Evolutionary conservation across 306 rosid genomes (phyloP).

Genomic region (Cajanus cajan): DNA sequence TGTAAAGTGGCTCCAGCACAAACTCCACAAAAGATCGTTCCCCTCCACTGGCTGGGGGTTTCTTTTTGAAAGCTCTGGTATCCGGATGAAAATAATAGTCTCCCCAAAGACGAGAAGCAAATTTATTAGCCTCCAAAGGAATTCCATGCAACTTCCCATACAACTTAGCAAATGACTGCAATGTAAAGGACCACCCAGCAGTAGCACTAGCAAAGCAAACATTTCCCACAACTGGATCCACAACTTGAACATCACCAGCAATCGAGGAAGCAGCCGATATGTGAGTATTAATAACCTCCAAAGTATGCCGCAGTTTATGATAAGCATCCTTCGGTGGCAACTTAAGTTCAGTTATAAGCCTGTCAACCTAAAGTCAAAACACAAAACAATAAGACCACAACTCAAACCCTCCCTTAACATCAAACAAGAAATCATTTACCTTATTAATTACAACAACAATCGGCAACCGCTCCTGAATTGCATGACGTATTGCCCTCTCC

Average conservation of each 20-base stretch:
- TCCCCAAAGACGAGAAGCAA: slow-evolving; percentile 97
- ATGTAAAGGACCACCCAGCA: slow-evolving; percentile 97
- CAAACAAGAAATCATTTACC: slow-evolving; percentile 41
- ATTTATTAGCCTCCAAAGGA: slow-evolving; percentile 70
- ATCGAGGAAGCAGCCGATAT: slow-evolving; percentile 85
- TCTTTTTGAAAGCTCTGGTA: slow-evolving; percentile 72
- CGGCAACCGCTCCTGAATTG: slow-evolving; percentile 86
- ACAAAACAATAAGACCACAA: slow-evolving; percentile 20
- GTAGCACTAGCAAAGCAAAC: slow-evolving; percentile 95
- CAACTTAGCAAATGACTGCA: slow-evolving; percentile 88
- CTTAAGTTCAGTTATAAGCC: slow-evolving; percentile 91
- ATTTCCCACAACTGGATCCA: slow-evolving; percentile 92
- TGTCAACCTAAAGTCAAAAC: slow-evolving; percentile 69
- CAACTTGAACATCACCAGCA: slow-evolving; percentile 85
- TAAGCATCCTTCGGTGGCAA: slow-evolving; percentile 97
- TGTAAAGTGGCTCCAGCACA: slow-evolving; percentile 89
- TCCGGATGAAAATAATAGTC: slow-evolving; percentile 83
- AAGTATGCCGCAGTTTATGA: slow-evolving; percentile 85
- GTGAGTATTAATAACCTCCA: slow-evolving; percentile 85
- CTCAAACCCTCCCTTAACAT: not conserved
- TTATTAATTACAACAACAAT: slow-evolving; percentile 92
- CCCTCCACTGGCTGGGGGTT: slow-evolving; percentile 85
- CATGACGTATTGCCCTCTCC: slow-evolving; percentile 97
- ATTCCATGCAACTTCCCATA: slow-evolving; percentile 89
- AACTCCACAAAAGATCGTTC: slow-evolving; percentile 96